Conservation (phyloP, 805 yeast genomes). For the Candida pini region DNA sequence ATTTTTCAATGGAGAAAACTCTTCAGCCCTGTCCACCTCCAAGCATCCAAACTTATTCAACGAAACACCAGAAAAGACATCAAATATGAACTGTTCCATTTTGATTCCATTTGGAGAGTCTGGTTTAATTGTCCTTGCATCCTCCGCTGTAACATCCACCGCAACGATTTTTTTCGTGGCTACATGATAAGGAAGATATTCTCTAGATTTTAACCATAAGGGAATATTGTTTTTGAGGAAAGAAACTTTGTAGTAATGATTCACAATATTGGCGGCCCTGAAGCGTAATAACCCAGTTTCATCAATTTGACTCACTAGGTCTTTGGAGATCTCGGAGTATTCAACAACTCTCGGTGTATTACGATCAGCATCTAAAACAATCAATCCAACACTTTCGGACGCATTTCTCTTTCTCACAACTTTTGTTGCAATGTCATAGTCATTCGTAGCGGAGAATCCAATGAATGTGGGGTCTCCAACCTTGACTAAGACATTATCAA, state of each 20-base stretch:
- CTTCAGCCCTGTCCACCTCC: slow-evolving; percentile 80
- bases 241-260: slow-evolving; percentile 88
- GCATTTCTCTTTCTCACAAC: slow-evolving; percentile 92
- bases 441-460: slow-evolving; percentile 71
- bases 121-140: slow-evolving; percentile 46
- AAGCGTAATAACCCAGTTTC: slow-evolving; percentile 58
- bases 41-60: slow-evolving; percentile 77
- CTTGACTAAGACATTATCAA: slow-evolving; percentile 86
- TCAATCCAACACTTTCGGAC: slow-evolving; percentile 83
- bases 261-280: slow-evolving; percentile 95
- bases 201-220: slow-evolving; percentile 62
- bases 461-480: slow-evolving; percentile 89
- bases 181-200: slow-evolving; percentile 83
- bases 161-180: slow-evolving; percentile 79
- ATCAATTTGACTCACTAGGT: slow-evolving; percentile 63
- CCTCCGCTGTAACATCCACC: slow-evolving; percentile 42
- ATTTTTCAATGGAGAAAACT: slow-evolving; percentile 92
- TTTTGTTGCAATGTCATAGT: slow-evolving; percentile 79
- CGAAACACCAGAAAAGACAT: slow-evolving; percentile 79
- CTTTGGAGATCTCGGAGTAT: slow-evolving; percentile 81
- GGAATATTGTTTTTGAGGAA: slow-evolving; percentile 56
- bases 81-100: slow-evolving; percentile 94
- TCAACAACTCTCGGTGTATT: slow-evolving; percentile 86
- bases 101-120: slow-evolving; percentile 82
- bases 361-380: slow-evolving; percentile 57